Conservation (phyloP, 2,329 filamentous ascomycete species). For the Teratosphaeria zuluensis region DNA sequence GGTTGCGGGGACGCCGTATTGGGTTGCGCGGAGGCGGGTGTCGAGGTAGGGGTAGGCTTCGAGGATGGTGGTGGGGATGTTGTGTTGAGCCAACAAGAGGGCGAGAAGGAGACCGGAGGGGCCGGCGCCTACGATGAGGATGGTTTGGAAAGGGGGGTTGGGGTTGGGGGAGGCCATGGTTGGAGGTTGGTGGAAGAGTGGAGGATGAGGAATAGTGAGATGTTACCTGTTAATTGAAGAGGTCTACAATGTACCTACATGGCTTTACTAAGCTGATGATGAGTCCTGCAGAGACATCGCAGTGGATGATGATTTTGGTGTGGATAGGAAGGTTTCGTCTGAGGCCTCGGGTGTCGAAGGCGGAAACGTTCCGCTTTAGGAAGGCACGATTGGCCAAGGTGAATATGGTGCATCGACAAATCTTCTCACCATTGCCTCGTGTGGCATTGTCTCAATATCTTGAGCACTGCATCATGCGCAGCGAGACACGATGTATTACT, state of each 20-base stretch:
- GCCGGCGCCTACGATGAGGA: conserved; percentile 25
- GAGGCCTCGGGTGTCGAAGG: background rate
- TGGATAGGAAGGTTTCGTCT: background rate
- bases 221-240: background rate
- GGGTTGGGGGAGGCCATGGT: background rate
- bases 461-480: too few relatives aligned
- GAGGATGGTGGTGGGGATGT: conserved; percentile 15
- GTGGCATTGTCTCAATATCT: too few relatives aligned
- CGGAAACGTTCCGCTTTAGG: background rate
- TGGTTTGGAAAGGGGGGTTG: conserved; percentile 2
- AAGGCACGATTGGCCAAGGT: background rate
- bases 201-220: background rate
- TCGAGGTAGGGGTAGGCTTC: conserved; percentile 18
- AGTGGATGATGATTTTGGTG: background rate
- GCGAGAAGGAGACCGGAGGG: conserved; percentile 20
- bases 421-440: too few relatives aligned
- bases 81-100: conserved; percentile 13
- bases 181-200: background rate
- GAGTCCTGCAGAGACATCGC: background rate
- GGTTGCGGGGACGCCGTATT: conserved; percentile 33
- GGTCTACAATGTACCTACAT: background rate
- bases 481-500: too few relatives aligned
- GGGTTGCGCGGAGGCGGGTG: conserved; percentile 32
- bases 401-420: too few relatives aligned
- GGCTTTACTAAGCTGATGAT: background rate